Conservation (phyloP, 768 basidiomycete species). For the Naganishia vishniacii region DNA sequence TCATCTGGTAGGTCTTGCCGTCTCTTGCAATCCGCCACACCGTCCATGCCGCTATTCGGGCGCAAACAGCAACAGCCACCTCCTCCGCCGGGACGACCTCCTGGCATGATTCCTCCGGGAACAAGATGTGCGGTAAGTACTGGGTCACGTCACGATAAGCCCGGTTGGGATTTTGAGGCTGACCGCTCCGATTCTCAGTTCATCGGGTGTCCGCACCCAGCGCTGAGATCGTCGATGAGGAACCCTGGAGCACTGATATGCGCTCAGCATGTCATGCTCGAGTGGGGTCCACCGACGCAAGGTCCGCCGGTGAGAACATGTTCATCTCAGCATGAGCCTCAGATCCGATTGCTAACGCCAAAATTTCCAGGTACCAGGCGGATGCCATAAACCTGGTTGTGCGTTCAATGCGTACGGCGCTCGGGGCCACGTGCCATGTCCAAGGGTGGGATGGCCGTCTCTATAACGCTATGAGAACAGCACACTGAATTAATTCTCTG, state of each 20-base stretch:
- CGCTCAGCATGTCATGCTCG: conserved; percentile 10
- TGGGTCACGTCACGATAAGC: too few relatives aligned
- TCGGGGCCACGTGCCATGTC: conserved; percentile 11
- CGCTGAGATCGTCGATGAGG: not conserved
- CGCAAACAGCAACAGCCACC: not conserved
- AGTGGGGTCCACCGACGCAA: not conserved
- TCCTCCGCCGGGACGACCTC: not conserved
- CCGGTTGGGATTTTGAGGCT: too few relatives aligned
- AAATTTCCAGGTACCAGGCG: not conserved
- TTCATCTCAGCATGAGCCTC: not conserved
- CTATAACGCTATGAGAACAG: not conserved
- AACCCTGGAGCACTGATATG: conserved; percentile 9
- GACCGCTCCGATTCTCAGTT: too few relatives aligned
- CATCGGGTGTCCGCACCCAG: conserved; percentile 17
- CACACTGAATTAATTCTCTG: not conserved
- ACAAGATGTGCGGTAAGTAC: conserved; percentile 11
- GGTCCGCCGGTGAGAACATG: conserved; percentile 2
- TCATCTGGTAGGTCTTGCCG: too few relatives aligned
- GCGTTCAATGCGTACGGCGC: conserved; percentile 13
- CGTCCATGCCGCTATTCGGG: conserved; percentile 13
- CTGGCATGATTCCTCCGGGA: conserved; percentile 5
- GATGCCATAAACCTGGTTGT: conserved; percentile 7
- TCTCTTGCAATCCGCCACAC: not conserved
- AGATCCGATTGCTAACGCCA: not conserved
- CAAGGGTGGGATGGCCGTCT: not conserved